phyloP scores from a whole-genome alignment of 2,329 filamentous ascomycete genomes.

The Ceratocystis papillata region DNA sequence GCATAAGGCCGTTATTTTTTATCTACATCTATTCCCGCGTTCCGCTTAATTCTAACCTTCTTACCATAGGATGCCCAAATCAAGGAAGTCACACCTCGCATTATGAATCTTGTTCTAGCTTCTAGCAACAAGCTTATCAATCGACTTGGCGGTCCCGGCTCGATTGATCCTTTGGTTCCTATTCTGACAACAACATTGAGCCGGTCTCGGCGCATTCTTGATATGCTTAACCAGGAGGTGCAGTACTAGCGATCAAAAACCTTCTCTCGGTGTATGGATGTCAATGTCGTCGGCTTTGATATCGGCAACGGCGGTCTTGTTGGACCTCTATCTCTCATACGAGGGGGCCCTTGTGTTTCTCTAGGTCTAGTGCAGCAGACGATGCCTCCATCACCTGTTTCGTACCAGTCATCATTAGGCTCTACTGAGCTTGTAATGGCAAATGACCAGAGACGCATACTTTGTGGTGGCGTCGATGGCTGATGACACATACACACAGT shows the following conservation, averaged over 20 bases:
- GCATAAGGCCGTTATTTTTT: neutral
- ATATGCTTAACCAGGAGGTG: slow-evolving; percentile 23
- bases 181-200: slow-evolving; percentile 38
- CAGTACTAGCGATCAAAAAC: slow-evolving; percentile 13
- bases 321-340: neutral
- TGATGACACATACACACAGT: too few species aligned
- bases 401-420: neutral
- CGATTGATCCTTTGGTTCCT: slow-evolving; percentile 38
- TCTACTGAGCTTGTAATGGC: neutral
- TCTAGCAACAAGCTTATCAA: slow-evolving; percentile 45
- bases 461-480: neutral
- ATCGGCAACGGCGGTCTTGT: neutral
- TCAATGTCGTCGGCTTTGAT: neutral
- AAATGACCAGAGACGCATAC: neutral
- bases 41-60: slow-evolving; percentile 27
- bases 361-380: neutral
- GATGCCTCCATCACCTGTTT: neutral
- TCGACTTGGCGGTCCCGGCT: slow-evolving; percentile 35
- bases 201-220: slow-evolving; percentile 31
- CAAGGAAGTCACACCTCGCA: slow-evolving; percentile 45
- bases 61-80: slow-evolving; percentile 42
- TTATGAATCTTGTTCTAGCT: slow-evolving; percentile 44
- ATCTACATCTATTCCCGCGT: neutral
- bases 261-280: neutral
- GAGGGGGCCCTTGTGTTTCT: neutral